A percentile compares a stretch with the other conserved stretches of the same genome.
These are phyloP conservation scores for Plenodomus biglobosus DNA, from an alignment of 2,329 filamentous ascomycete species.

Conservation along the genomic window DNA sequence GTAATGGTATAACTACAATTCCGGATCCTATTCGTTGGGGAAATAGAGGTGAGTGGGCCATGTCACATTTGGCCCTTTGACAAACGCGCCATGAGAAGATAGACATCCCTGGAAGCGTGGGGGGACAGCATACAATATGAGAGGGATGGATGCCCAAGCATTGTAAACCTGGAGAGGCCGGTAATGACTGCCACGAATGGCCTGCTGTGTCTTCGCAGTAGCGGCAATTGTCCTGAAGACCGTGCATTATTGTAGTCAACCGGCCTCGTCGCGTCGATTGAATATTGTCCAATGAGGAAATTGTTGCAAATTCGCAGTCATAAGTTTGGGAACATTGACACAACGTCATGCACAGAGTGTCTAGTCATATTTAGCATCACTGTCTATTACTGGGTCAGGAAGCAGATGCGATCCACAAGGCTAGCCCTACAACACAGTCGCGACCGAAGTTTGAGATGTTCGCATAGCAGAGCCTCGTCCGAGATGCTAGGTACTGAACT, in stretches of 20 bases:
- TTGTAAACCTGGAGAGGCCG: slow-evolving; percentile 2
- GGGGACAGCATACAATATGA: slow-evolving; percentile 1
- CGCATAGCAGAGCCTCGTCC: slow-evolving; percentile 2
- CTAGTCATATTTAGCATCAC: not conserved
- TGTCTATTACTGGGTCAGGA: not conserved
- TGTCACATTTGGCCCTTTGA: slow-evolving; percentile 19
- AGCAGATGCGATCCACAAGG: slow-evolving; percentile 5
- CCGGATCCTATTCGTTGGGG: slow-evolving; percentile 23
- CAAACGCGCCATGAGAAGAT: slow-evolving; percentile 2
- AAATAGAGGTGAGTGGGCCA: slow-evolving; percentile 10
- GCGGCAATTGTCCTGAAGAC: not conserved
- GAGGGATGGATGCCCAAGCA: slow-evolving; percentile 9
- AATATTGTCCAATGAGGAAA: slow-evolving; percentile 19
- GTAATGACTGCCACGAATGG: not conserved
- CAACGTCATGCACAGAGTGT: not conserved
- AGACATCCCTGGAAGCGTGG: slow-evolving; percentile 3
- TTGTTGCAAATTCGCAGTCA: slow-evolving; percentile 1
- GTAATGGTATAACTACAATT: slow-evolving; percentile 8
- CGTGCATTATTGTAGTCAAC: slow-evolving; percentile 19
- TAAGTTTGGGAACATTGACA: not conserved
- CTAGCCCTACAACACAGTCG: slow-evolving; percentile 8
- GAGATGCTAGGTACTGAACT: slow-evolving; percentile 1
- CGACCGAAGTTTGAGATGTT: not conserved
- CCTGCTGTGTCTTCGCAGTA: slow-evolving; percentile 4
- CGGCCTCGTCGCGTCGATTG: slow-evolving; percentile 8